Evolutionary conservation across 306 rosid species (phyloP).

Genomic region (Malus sylvestris): DNA sequence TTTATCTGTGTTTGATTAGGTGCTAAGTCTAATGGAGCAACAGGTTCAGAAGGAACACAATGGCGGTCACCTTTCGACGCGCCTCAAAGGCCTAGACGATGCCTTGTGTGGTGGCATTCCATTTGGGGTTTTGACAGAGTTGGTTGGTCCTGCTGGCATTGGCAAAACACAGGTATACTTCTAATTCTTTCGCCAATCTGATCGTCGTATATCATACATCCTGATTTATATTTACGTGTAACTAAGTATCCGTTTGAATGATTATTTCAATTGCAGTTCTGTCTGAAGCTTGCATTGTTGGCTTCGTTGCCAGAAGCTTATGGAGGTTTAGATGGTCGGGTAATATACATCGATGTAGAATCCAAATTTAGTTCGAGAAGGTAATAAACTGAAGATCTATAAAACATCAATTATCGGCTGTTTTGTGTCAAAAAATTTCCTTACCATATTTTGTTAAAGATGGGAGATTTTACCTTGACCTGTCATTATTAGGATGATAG

Average conservation of each 20-base stretch:
- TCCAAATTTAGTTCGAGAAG: slow-evolving; percentile 85
- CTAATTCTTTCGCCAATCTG: neutral
- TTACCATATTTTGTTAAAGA: neutral
- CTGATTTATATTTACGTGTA: neutral
- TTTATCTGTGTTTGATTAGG: slow-evolving; percentile 39
- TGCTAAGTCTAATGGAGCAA: slow-evolving; percentile 57
- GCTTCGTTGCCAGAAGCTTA: slow-evolving; percentile 54
- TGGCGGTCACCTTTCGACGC: slow-evolving; percentile 79
- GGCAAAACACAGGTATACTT: slow-evolving; percentile 76
- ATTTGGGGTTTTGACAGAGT: slow-evolving; percentile 86
- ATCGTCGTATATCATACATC: neutral
- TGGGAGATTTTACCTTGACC: neutral
- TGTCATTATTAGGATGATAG: slow-evolving; percentile 56
- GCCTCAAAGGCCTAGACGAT: slow-evolving; percentile 75
- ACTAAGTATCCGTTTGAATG: neutral
- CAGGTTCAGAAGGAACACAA: slow-evolving; percentile 51
- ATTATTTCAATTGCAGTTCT: slow-evolving; percentile 48
- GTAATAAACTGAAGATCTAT: slow-evolving; percentile 22
- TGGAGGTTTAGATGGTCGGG: slow-evolving; percentile 85
- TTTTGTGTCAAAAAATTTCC: slow-evolving; percentile 13
- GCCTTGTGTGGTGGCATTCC: slow-evolving; percentile 89
- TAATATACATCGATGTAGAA: slow-evolving; percentile 77
- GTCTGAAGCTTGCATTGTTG: slow-evolving; percentile 83
- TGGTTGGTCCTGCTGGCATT: slow-evolving; percentile 93
- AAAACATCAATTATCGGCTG: neutral